phyloP scores from a whole-genome alignment of 352 stramenopile species.

The Plasmopara viticola region DNA sequence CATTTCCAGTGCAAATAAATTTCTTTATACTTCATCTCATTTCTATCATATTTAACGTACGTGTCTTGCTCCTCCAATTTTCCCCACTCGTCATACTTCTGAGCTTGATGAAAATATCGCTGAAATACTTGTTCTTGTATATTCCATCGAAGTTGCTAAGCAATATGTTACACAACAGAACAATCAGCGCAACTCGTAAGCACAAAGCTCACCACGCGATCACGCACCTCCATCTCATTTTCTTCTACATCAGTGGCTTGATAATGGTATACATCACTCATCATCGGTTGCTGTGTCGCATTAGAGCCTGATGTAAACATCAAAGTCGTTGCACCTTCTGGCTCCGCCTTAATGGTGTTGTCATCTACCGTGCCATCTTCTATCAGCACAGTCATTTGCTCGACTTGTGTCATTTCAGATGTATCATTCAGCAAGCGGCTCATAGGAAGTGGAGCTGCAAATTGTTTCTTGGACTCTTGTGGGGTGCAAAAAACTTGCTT shows the following conservation, averaged over 20 bases:
- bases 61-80: conserved; percentile 44
- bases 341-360: conserved; percentile 27
- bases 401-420: conserved; percentile 39
- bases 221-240: conserved; percentile 67
- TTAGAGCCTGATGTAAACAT: conserved; percentile 15
- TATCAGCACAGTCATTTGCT: conserved; percentile 54
- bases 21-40: not conserved
- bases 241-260: conserved; percentile 51
- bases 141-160: conserved; percentile 57
- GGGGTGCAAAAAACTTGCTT: conserved; percentile 20
- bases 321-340: conserved; percentile 24
- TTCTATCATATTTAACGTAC: conserved; percentile 24
- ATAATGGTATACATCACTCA: conserved; percentile 48
- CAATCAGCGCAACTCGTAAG: no score
- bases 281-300: conserved; percentile 10
- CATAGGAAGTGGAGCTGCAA: conserved; percentile 19
- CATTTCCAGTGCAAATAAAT: not conserved
- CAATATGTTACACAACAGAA: conserved; percentile 1
- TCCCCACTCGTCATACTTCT: conserved; percentile 54
- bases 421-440: conserved; percentile 32
- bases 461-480: conserved; percentile 10
- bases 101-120: conserved; percentile 46
- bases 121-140: conserved; percentile 63
- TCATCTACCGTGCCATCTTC: conserved; percentile 34
- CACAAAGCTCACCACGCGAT: not conserved